Base-by-base conservation (phyloP, 2,329 filamentous ascomycete species). In the Parastagonospora avenae region DNA sequence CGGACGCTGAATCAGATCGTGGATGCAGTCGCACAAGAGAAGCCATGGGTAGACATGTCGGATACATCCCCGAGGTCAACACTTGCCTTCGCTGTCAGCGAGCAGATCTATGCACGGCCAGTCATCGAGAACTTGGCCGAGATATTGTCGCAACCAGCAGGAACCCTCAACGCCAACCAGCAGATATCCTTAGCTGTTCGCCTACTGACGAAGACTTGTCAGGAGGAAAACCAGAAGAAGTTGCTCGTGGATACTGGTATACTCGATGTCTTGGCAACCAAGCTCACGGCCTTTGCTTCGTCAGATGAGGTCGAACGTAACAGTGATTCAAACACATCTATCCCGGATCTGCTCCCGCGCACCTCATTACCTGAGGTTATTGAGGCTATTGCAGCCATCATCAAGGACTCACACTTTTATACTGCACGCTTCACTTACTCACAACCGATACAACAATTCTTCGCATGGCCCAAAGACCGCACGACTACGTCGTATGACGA, bases 381-480 rank as follows among this genome's bases (percentile, higher is more conserved):
- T 6, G 87, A 91, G 55, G 90, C 92, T 0, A 84, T 96, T 43
- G 82, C 86, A 15, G 82, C 86, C 39, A 88, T 97, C 41, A 83
- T 96, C 42, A 83, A 86, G 54, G 85, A 90, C 63, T 97, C 93
- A 0, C 88, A 87, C 60, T 90, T 88, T 72, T 85, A 91, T 47
- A 87, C 90, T 8, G 87, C 87, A 57, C 84, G 90, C 11, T 73
- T 80, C 40, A 62, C 79, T 15, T 76, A 79, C 47, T 76, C 76
- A 5, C 68, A 72, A n/a, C 62, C 70, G 12, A 72, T 76, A 47
- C 69, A 68, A 41, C 59, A 63, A 46, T 58, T 69, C 24, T 73
- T 73, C 38, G 64, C 61, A 11, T 66, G 65, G 60, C 62, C 65
- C 4, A 72, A 71, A 43, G 60, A 65, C 31, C 54, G 50, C 36